These are phyloP conservation scores for Aspergillus tamarii DNA, from an alignment of 2,329 filamentous ascomycete species.

Conservation along the genomic window DNA sequence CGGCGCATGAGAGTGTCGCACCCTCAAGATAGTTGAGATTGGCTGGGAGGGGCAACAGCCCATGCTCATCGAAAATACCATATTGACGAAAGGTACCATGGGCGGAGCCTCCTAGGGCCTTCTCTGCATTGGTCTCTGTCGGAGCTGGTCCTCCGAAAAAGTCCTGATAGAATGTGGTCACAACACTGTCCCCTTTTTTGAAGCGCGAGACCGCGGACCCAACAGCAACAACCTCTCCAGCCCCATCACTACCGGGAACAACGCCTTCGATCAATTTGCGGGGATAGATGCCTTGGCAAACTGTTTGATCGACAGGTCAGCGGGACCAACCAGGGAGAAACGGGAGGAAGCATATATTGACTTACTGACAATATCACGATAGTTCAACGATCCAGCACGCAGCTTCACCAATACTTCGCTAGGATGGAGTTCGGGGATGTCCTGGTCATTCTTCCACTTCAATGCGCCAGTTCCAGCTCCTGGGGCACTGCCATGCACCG, in stretches of 20 bases:
- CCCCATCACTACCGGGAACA: neutral
- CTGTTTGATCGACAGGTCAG: too few species aligned
- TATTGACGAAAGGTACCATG: slow-evolving; percentile 66
- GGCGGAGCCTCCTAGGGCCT: too few species aligned
- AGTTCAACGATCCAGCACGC: neutral
- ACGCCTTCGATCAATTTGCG: neutral
- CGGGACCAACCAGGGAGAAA: too few species aligned
- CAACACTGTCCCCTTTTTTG: neutral
- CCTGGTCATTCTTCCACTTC: neutral
- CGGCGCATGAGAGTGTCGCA: neutral
- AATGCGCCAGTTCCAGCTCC: neutral
- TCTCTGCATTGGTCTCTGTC: neutral
- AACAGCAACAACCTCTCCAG: neutral
- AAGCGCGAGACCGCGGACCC: neutral
- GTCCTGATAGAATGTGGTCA: neutral
- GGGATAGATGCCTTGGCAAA: too few species aligned
- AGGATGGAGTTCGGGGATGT: neutral
- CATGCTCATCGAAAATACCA: slow-evolving; percentile 62
- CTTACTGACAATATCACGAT: neutral
- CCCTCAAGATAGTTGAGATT: slow-evolving; percentile 53
- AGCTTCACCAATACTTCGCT: neutral
- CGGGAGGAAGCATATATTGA: too few species aligned
- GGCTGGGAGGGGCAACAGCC: slow-evolving; percentile 56
- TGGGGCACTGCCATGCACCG: neutral
- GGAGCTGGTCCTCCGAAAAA: slow-evolving; percentile 50